phyloP scores from a whole-genome alignment of 306 rosid species.

The Castanospermum australe region DNA sequence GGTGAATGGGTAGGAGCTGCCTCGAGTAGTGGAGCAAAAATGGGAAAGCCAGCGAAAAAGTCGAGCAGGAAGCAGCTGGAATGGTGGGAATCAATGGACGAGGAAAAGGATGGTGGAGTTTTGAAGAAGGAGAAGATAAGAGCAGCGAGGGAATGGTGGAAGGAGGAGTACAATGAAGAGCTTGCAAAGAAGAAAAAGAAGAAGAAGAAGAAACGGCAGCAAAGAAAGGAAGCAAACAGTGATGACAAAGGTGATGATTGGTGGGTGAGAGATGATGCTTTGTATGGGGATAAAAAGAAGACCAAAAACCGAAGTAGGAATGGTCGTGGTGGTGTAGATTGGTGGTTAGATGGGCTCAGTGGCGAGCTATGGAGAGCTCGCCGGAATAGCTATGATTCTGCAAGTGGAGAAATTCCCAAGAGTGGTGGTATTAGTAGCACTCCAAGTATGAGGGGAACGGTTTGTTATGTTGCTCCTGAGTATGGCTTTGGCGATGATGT shows the following conservation, averaged over 20 bases:
- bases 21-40: conserved; percentile 18
- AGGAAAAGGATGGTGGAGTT: conserved; percentile 39
- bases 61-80: conserved; percentile 66
- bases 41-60: conserved; percentile 40
- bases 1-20: conserved; percentile 40
- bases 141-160: conserved; percentile 96
- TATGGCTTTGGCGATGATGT: conserved; percentile 75
- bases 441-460: conserved; percentile 96
- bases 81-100: conserved; percentile 95
- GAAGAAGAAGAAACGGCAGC: conserved; percentile 49
- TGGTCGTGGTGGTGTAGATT: conserved; percentile 60
- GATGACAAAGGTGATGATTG: conserved; percentile 49
- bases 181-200: conserved; percentile 59
- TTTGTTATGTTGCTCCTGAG: conserved; percentile 94
- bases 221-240: conserved; percentile 36
- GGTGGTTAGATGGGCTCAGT: conserved; percentile 88
- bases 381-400: conserved; percentile 62
- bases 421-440: conserved; percentile 94
- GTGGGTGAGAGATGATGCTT: conserved; percentile 66
- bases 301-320: conserved; percentile 53
- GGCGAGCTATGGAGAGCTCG: conserved; percentile 63
- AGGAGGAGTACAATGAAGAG: conserved; percentile 81
- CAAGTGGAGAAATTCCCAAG: conserved; percentile 75
- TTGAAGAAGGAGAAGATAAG: conserved; percentile 61
- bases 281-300: conserved; percentile 55